Conservation (phyloP, 2,329 filamentous ascomycete genomes). For the Neofusicoccum ribis region DNA sequence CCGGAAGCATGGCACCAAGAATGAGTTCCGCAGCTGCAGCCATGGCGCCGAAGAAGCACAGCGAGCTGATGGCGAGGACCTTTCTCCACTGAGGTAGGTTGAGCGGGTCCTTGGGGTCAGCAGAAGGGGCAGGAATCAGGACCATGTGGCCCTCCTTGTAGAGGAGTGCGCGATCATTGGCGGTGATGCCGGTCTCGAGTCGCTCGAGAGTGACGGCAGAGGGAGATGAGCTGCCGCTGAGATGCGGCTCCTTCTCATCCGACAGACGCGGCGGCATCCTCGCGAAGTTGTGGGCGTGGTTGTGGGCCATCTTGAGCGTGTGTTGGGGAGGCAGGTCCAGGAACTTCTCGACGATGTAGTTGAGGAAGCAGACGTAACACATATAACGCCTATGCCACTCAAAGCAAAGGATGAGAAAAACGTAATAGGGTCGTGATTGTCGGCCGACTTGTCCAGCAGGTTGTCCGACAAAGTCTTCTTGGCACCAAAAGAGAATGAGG, state of each 20-base stretch:
- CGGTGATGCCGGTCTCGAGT: background rate
- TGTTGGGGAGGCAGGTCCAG: background rate
- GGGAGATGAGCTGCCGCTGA: background rate
- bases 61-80: constrained; percentile 19
- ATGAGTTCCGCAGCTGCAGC: constrained; percentile 32
- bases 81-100: constrained; percentile 24
- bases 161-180: background rate
- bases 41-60: constrained; percentile 28
- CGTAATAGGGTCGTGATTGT: background rate
- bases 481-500: background rate
- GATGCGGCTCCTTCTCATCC: background rate
- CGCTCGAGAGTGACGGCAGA: background rate
- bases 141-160: constrained; percentile 21
- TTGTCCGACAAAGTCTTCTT: background rate
- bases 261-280: background rate
- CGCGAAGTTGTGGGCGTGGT: background rate
- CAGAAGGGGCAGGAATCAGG: constrained; percentile 18
- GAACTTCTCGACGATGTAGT: background rate
- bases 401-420: background rate
- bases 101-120: constrained; percentile 25
- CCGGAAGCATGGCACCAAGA: constrained; percentile 30
- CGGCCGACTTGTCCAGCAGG: background rate
- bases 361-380: background rate
- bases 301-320: background rate
- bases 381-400: background rate